These are phyloP conservation scores for Ustilago esculenta DNA, from an alignment of 1,284 basidiomycete species.

Conservation along the genomic window DNA sequence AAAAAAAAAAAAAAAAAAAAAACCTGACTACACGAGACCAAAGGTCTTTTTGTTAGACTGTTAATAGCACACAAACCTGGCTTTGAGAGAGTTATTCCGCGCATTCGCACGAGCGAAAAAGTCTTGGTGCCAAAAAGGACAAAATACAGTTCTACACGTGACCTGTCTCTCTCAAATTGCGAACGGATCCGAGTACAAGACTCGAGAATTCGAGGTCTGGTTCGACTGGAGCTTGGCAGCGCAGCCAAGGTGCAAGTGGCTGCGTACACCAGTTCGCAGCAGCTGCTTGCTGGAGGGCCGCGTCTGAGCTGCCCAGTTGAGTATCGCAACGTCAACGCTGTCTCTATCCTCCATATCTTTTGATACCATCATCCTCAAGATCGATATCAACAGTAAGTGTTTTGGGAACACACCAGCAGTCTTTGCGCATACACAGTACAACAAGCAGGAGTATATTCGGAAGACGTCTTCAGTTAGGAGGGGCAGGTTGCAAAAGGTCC, in stretches of 20 bases:
- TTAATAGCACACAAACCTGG: background rate
- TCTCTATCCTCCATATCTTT: slow-evolving; percentile 22
- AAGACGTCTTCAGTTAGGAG: too few relatives aligned
- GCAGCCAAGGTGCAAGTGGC: background rate
- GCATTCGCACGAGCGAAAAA: slow-evolving; percentile 3
- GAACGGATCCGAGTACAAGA: too few relatives aligned
- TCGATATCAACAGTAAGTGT: slow-evolving; percentile 51
- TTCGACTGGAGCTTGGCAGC: background rate
- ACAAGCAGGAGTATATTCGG: too few relatives aligned
- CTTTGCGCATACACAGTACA: slow-evolving; percentile 4
- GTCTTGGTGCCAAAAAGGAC: background rate
- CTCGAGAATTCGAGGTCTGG: background rate
- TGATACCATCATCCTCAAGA: slow-evolving; percentile 51
- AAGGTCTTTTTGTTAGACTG: too few relatives aligned
- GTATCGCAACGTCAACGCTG: slow-evolving; percentile 11
- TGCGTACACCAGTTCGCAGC: too few relatives aligned
- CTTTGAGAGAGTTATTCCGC: background rate
- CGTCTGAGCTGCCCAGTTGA: slow-evolving; percentile 2
- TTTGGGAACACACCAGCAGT: slow-evolving; percentile 4
- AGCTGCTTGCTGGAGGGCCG: background rate
- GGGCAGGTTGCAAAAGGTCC: too few relatives aligned
- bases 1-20: too few relatives aligned
- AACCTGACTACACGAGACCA: too few relatives aligned
- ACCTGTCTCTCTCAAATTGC: background rate
- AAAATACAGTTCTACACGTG: slow-evolving; percentile 24